Percentiles rank a stretch among this genome's conserved stretches.
phyloP scores from a whole-genome alignment of 2,329 filamentous ascomycete species.

The Coniochaeta pulveracea region DNA sequence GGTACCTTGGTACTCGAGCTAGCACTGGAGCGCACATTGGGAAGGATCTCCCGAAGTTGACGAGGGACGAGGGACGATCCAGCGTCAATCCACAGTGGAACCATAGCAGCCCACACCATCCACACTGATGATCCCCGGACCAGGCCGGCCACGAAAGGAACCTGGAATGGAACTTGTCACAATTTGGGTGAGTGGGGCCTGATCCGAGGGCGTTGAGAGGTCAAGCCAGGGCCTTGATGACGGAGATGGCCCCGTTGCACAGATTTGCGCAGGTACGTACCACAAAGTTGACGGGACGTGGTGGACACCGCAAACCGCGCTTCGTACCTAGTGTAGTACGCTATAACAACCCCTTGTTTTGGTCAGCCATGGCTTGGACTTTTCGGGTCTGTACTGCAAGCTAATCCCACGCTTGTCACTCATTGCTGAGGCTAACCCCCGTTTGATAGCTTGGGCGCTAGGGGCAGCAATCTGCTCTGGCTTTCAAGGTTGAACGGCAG shows the following conservation, averaged over 20 bases:
- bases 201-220: constrained; percentile 12
- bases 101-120: too few relatives aligned
- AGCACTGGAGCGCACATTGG: constrained; percentile 2
- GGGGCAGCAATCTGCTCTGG: neutral
- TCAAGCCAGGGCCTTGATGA: constrained; percentile 28
- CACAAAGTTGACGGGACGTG: constrained; percentile 18
- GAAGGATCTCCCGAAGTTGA: constrained; percentile 37
- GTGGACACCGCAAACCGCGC: neutral
- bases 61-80: constrained; percentile 33
- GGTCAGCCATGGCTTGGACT: too few relatives aligned
- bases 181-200: constrained; percentile 39
- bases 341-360: too few relatives aligned
- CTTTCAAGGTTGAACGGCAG: too few relatives aligned
- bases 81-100: constrained; percentile 36
- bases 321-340: too few relatives aligned
- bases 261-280: constrained; percentile 24
- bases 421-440: neutral
- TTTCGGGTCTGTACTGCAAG: constrained; percentile 2
- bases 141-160: constrained; percentile 22
- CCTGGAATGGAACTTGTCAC: constrained; percentile 33
- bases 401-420: constrained; percentile 3
- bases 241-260: constrained; percentile 15
- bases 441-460: neutral
- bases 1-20: constrained; percentile 2
- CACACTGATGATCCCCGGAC: constrained; percentile 36